Conservation (phyloP, 2,329 filamentous ascomycete species). For the Botrytis aclada region DNA sequence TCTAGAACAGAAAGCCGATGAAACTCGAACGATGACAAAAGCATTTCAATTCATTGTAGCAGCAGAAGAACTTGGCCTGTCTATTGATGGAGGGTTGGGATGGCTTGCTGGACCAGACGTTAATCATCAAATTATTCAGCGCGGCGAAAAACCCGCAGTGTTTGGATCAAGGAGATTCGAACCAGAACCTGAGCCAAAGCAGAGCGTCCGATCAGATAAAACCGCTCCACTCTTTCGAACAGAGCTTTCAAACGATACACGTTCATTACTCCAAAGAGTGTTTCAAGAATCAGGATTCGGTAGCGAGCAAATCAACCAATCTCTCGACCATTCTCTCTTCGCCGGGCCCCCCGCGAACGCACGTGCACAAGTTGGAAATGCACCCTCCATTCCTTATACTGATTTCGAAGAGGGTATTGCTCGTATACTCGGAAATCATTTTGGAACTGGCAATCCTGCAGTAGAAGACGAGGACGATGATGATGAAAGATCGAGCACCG, state of each 20-base stretch:
- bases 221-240: neutral
- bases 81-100: slow-evolving; percentile 64
- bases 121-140: slow-evolving; percentile 45
- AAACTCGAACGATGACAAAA: slow-evolving; percentile 57
- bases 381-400: neutral
- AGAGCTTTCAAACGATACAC: neutral
- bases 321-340: neutral
- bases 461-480: neutral
- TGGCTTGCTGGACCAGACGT: slow-evolving; percentile 63
- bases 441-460: neutral
- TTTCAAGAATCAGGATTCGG: slow-evolving; percentile 33
- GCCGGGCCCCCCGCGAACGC: slow-evolving; percentile 14
- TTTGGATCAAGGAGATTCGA: slow-evolving; percentile 44
- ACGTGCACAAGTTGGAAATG: slow-evolving; percentile 16
- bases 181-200: slow-evolving; percentile 28
- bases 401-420: slow-evolving; percentile 2
- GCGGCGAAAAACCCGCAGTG: slow-evolving; percentile 41
- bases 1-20: slow-evolving; percentile 62
- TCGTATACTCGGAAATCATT: neutral
- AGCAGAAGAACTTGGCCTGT: slow-evolving; percentile 63
- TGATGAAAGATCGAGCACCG: neutral
- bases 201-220: neutral
- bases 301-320: slow-evolving; percentile 23
- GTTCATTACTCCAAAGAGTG: slow-evolving; percentile 25
- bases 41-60: slow-evolving; percentile 55